A percentile compares a stretch with the other conserved stretches of the same genome.
Conservation (phyloP, 2,329 filamentous ascomycete species). For the Hymenoscyphus infarciens region DNA sequence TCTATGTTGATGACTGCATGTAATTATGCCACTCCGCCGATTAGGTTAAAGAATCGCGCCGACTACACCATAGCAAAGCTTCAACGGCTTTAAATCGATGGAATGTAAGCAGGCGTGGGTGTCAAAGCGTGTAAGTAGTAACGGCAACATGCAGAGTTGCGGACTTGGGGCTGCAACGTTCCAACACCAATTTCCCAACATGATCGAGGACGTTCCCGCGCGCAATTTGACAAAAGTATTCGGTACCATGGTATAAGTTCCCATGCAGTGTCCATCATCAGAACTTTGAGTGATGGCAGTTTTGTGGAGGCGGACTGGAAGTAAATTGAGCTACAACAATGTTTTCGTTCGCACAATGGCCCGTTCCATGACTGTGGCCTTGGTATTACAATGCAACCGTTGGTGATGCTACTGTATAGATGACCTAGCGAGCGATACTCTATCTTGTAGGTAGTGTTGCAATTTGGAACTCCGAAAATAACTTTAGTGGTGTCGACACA, state of each 20-base stretch:
- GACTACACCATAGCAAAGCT: background rate
- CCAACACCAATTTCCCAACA: conserved; percentile 13
- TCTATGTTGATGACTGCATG: conserved; percentile 17
- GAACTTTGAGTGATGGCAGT: background rate
- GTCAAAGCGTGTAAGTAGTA: background rate
- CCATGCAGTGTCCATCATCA: background rate
- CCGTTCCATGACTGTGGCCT: too few species aligned
- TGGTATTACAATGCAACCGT: background rate
- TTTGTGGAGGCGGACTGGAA: too few species aligned
- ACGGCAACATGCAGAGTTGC: conserved; percentile 17
- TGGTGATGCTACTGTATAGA: background rate
- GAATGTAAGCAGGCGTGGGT: background rate
- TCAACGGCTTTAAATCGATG: background rate
- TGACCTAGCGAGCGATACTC: background rate
- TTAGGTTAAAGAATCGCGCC: conserved; percentile 11
- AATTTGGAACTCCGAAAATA: background rate
- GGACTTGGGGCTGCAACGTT: conserved; percentile 16
- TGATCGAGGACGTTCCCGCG: background rate
- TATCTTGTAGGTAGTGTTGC: background rate
- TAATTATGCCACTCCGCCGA: conserved; percentile 11
- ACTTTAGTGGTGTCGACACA: background rate
- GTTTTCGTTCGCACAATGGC: too few species aligned
- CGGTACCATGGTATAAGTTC: too few species aligned
- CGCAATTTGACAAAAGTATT: background rate
- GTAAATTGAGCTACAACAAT: too few species aligned